Conservation (phyloP, 1,139 yeast species). For the Magnusiomyces clavatus region DNA sequence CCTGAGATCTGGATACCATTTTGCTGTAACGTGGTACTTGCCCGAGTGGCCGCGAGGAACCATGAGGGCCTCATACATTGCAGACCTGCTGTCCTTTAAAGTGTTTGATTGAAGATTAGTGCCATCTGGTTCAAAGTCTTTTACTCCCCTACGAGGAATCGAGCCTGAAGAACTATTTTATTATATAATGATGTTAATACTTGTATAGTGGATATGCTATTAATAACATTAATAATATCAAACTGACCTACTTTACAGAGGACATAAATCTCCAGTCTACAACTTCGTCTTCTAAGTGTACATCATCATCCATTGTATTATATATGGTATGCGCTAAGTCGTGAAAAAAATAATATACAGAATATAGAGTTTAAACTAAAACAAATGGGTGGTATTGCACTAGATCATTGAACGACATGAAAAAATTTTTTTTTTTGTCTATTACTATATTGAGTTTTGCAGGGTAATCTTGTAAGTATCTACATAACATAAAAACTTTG, state of each 20-base stretch:
- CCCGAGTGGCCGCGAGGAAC: constrained; percentile 51
- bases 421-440: too few relatives aligned
- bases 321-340: too few relatives aligned
- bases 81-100: constrained; percentile 49
- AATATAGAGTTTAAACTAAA: too few relatives aligned
- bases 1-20: constrained; percentile 39
- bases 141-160: constrained; percentile 51
- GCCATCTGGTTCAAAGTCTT: constrained; percentile 83
- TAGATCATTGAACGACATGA: too few relatives aligned
- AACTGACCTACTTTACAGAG: background rate
- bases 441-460: too few relatives aligned
- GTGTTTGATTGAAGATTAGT: constrained; percentile 49
- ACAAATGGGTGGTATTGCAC: too few relatives aligned
- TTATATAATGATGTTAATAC: constrained; percentile 20
- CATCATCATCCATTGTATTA: too few relatives aligned
- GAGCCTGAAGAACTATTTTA: constrained; percentile 34
- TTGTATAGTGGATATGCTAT: background rate
- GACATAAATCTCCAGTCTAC: constrained; percentile 4
- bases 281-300: constrained; percentile 2
- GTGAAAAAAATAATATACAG: too few relatives aligned
- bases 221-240: background rate
- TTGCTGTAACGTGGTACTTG: constrained; percentile 32
- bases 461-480: too few relatives aligned
- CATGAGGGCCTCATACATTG: constrained; percentile 65
- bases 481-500: too few relatives aligned